These are phyloP conservation scores for Pestalotiopsis sp. DNA, from an alignment of 2,329 filamentous ascomycete species.

Conservation along the genomic window DNA sequence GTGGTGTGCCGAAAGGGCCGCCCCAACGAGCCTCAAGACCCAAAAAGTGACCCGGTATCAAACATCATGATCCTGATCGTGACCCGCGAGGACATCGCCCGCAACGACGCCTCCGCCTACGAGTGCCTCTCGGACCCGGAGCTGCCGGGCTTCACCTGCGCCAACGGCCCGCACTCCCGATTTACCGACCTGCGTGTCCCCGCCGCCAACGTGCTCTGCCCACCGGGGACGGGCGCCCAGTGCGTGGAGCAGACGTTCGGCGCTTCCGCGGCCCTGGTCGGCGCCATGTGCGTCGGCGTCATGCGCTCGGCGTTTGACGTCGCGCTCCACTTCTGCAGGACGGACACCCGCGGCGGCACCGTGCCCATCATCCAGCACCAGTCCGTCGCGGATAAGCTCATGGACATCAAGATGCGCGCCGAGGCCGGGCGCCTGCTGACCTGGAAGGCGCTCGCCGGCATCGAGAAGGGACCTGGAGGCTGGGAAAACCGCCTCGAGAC, in stretches of 20 bases:
- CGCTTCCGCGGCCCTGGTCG: conserved; percentile 46
- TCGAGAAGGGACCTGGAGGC: conserved; percentile 41
- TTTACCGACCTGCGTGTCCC: conserved; percentile 50
- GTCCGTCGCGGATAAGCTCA: conserved; percentile 50
- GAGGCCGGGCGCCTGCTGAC: conserved; percentile 50
- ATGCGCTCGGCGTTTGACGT: conserved; percentile 55
- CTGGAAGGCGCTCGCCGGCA: conserved; percentile 49
- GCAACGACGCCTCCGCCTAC: conserved; percentile 42
- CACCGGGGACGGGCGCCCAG: conserved; percentile 43
- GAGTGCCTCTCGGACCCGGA: conserved; percentile 45
- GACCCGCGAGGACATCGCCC: conserved; percentile 45
- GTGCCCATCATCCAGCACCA: conserved; percentile 47
- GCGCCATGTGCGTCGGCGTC: conserved; percentile 53
- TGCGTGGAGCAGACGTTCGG: conserved; percentile 44
- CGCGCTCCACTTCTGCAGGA: conserved; percentile 49
- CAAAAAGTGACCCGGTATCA: conserved; percentile 22
- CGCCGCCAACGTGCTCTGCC: conserved; percentile 43
- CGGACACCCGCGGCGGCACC: conserved; percentile 43
- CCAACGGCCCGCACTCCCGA: conserved; percentile 47
- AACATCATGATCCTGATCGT: conserved; percentile 50
- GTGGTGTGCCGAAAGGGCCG: conserved; percentile 47
- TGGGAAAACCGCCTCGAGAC: conserved; percentile 42
- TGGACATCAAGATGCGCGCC: conserved; percentile 50
- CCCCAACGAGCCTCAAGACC: neutral
- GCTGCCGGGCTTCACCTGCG: conserved; percentile 46